Percentiles rank a stretch among this genome's conserved stretches.
Evolutionary conservation across 2,329 filamentous ascomycete genomes (phyloP).

Genomic region (Exophiala bonariae): DNA sequence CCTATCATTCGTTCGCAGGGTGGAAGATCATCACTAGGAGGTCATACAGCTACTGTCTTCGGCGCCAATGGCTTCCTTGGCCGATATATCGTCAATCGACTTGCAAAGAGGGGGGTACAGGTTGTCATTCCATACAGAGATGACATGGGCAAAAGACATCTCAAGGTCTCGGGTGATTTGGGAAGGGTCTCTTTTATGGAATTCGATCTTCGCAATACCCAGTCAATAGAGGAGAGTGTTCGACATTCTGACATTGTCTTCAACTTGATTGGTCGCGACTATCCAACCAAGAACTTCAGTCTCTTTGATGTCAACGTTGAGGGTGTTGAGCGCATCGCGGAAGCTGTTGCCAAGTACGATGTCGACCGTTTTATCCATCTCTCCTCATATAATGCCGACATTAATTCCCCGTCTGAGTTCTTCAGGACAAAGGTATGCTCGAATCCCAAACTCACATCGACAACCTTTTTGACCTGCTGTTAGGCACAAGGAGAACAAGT

Average conservation of each 20-base stretch:
- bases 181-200: conserved; percentile 89
- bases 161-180: conserved; percentile 94
- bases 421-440: conserved; percentile 76
- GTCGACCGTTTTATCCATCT: conserved; percentile 96
- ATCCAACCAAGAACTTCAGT: conserved; percentile 97
- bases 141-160: conserved; percentile 95
- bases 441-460: conserved; percentile 9
- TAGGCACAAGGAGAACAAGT: conserved; percentile 78
- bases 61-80: conserved; percentile 94
- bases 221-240: conserved; percentile 94
- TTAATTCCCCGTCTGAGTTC: conserved; percentile 81
- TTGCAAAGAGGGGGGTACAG: conserved; percentile 90
- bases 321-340: conserved; percentile 85
- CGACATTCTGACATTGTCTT: conserved; percentile 97
- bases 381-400: conserved; percentile 87
- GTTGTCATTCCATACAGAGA: conserved; percentile 92
- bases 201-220: conserved; percentile 90
- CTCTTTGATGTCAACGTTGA: conserved; percentile 92
- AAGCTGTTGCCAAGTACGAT: conserved; percentile 96
- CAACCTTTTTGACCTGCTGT: conserved; percentile 6
- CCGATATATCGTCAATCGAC: conserved; percentile 93
- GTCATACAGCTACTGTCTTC: conserved; percentile 96
- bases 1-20: conserved; percentile 86
- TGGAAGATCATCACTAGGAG: conserved; percentile 76
- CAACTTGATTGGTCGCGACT: conserved; percentile 91